Evolutionary conservation across 1,139 yeast species (phyloP).

Genomic region (Pichia inconspicua): DNA sequence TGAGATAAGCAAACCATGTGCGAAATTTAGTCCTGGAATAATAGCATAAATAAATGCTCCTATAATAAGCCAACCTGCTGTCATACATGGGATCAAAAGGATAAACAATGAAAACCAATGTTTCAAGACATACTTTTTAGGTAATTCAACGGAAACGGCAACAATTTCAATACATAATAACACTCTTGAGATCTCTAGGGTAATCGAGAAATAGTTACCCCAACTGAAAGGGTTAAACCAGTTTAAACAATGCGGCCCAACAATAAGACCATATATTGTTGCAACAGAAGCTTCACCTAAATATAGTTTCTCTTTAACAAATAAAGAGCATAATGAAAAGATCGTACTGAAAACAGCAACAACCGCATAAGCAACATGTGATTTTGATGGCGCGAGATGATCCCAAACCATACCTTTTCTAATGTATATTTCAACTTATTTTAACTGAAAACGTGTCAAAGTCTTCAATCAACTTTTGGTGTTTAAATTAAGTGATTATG

Average conservation of each 20-base stretch:
- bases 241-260: slow-evolving; percentile 85
- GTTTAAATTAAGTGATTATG: neutral
- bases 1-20: slow-evolving; percentile 70
- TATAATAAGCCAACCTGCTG: slow-evolving; percentile 84
- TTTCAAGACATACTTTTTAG: slow-evolving; percentile 82
- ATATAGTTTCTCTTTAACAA: slow-evolving; percentile 80
- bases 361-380: slow-evolving; percentile 90
- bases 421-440: neutral
- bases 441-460: too few species aligned
- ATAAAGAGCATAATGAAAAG: slow-evolving; percentile 83
- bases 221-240: slow-evolving; percentile 87
- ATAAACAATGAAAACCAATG: slow-evolving; percentile 83
- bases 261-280: slow-evolving; percentile 79
- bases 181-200: slow-evolving; percentile 81
- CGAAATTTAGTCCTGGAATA: slow-evolving; percentile 73
- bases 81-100: slow-evolving; percentile 86
- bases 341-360: slow-evolving; percentile 83
- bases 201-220: slow-evolving; percentile 85
- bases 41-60: slow-evolving; percentile 81
- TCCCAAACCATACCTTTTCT: slow-evolving; percentile 27
- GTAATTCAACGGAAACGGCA: slow-evolving; percentile 95
- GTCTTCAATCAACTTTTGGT: neutral
- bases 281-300: slow-evolving; percentile 97
- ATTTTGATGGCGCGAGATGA: slow-evolving; percentile 28
- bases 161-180: slow-evolving; percentile 90